phyloP scores from a whole-genome alignment of 106 monocot species.

The Alisma plantagoaquatica region DNA sequence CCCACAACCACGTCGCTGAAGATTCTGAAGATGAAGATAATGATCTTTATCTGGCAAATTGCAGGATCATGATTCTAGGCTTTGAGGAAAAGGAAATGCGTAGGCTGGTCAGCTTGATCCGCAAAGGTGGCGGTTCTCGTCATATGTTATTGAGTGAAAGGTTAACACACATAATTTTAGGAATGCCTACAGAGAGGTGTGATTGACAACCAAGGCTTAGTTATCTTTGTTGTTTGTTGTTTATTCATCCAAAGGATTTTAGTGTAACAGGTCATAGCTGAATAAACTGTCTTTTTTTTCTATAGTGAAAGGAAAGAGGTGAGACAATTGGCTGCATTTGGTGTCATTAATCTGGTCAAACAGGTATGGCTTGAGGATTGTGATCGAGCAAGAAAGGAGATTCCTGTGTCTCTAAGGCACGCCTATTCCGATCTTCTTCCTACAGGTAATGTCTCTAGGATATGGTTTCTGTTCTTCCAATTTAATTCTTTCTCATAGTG shows the following conservation, averaged over 20 bases:
- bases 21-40: constrained; percentile 75
- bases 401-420: constrained; percentile 54
- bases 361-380: constrained; percentile 85
- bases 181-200: constrained; percentile 79
- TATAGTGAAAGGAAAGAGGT: constrained; percentile 86
- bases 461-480: neutral
- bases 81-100: constrained; percentile 55
- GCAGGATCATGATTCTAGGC: constrained; percentile 62
- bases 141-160: constrained; percentile 62
- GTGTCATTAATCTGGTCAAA: constrained; percentile 75
- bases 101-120: constrained; percentile 59
- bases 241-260: too few species aligned
- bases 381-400: constrained; percentile 61
- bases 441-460: too few species aligned
- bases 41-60: constrained; percentile 82
- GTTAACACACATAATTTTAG: constrained; percentile 82
- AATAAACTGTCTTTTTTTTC: constrained; percentile 16
- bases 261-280: too few species aligned
- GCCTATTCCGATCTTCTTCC: constrained; percentile 42
- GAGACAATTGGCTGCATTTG: constrained; percentile 67
- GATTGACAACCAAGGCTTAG: too few species aligned
- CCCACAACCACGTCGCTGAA: constrained; percentile 54
- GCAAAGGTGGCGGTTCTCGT: constrained; percentile 83
- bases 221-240: too few species aligned
- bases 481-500: neutral